Conservation (phyloP, 2,329 filamentous ascomycete species). For the Cercospora nicotianae region DNA sequence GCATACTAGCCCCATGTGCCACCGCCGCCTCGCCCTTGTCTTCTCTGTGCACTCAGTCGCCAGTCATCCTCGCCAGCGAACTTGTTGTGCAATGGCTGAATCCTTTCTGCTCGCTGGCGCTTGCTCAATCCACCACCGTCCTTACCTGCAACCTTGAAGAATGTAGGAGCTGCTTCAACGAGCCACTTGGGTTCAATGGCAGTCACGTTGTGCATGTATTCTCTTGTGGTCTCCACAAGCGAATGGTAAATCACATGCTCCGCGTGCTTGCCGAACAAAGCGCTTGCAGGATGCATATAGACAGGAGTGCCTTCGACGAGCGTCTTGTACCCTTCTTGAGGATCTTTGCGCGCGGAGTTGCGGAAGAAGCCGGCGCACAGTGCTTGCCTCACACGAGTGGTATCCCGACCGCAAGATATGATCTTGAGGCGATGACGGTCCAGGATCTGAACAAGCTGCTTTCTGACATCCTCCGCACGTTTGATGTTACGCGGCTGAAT, state of each 20-base stretch:
- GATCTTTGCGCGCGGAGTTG: constrained; percentile 90
- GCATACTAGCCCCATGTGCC: constrained; percentile 79
- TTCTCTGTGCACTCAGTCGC: constrained; percentile 84
- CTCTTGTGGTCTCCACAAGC: constrained; percentile 88
- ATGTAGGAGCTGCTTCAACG: constrained; percentile 94
- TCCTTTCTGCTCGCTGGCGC: constrained; percentile 88
- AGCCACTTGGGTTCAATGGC: constrained; percentile 92
- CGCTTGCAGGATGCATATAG: constrained; percentile 87
- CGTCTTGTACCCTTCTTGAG: constrained; percentile 96
- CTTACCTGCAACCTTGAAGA: constrained; percentile 94
- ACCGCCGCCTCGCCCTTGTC: constrained; percentile 80
- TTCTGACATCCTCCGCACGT: constrained; percentile 85
- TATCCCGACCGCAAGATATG: constrained; percentile 82
- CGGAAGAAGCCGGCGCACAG: constrained; percentile 94
- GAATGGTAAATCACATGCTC: constrained; percentile 96
- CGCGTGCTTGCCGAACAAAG: constrained; percentile 90
- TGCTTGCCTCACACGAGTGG: constrained; percentile 81
- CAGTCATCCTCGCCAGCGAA: constrained; percentile 93
- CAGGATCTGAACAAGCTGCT: constrained; percentile 93
- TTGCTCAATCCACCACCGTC: constrained; percentile 72
- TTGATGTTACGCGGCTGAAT: constrained; percentile 89
- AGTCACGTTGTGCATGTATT: constrained; percentile 96
- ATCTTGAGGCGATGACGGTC: constrained; percentile 82
- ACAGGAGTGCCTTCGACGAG: constrained; percentile 93
- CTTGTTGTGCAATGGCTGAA: constrained; percentile 92